Percentiles rank a stretch among this genome's conserved stretches.
phyloP scores from a whole-genome alignment of 768 basidiomycete species.

The Mycena belliarum region DNA sequence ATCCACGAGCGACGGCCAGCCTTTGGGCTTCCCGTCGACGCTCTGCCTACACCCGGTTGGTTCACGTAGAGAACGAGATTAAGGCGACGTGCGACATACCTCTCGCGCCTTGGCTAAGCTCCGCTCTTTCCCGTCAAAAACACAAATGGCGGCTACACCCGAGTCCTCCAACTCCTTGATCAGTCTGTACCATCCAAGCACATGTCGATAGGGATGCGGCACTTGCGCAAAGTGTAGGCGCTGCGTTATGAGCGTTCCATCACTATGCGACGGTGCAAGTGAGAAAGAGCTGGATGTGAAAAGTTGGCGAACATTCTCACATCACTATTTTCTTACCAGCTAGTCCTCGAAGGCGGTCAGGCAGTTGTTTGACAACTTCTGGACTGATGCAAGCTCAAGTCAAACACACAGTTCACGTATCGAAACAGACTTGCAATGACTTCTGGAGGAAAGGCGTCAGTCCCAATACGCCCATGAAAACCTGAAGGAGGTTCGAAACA shows the following conservation, averaged over 20 bases:
- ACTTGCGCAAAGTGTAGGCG: slow-evolving; percentile 72
- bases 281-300: slow-evolving; percentile 9
- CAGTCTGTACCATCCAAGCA: slow-evolving; percentile 78
- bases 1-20: slow-evolving; percentile 50
- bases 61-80: neutral
- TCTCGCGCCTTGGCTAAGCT: slow-evolving; percentile 69
- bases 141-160: slow-evolving; percentile 64
- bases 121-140: slow-evolving; percentile 77
- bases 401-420: neutral
- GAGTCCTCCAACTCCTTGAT: slow-evolving; percentile 59
- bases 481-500: neutral
- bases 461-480: slow-evolving; percentile 20
- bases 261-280: slow-evolving; percentile 42
- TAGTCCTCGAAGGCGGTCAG: slow-evolving; percentile 61
- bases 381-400: slow-evolving; percentile 45
- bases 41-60: slow-evolving; percentile 42
- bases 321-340: slow-evolving; percentile 72
- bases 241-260: slow-evolving; percentile 85
- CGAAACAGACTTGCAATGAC: slow-evolving; percentile 11
- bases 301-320: slow-evolving; percentile 41
- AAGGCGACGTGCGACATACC: slow-evolving; percentile 43
- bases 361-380: slow-evolving; percentile 60
- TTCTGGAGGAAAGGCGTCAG: slow-evolving; percentile 22
- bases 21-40: slow-evolving; percentile 54
- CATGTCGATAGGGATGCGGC: slow-evolving; percentile 66